phyloP scores from a whole-genome alignment of 1,284 basidiomycete species.

The Microbotryum violaceum region DNA sequence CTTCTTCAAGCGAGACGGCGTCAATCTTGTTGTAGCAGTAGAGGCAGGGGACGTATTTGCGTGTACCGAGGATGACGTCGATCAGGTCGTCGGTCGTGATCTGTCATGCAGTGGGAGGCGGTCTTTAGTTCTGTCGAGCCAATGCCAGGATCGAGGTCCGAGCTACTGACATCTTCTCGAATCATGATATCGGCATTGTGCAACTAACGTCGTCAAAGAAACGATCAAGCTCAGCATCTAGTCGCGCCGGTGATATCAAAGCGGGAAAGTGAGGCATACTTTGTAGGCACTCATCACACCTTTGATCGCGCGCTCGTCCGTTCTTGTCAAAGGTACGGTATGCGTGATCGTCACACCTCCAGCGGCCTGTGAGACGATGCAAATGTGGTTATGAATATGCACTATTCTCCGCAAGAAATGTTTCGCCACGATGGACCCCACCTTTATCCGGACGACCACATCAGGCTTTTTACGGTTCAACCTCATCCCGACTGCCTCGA shows the following conservation, averaged over 20 bases:
- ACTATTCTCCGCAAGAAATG: not conserved
- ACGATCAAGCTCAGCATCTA: constrained; percentile 31
- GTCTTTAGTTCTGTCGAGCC: constrained; percentile 2
- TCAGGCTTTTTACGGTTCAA: constrained; percentile 85
- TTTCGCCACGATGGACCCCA: not conserved
- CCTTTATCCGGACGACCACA: constrained; percentile 43
- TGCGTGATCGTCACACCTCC: constrained; percentile 28
- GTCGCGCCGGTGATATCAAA: not conserved
- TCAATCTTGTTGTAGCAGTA: constrained; percentile 63
- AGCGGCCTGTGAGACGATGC: constrained; percentile 46
- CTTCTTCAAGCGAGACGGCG: constrained; percentile 76
- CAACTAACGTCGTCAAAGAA: constrained; percentile 44
- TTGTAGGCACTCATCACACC: constrained; percentile 37
- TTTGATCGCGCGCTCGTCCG: constrained; percentile 84
- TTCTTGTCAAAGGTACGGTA: constrained; percentile 83
- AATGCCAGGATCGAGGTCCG: not conserved
- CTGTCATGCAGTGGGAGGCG: constrained; percentile 44
- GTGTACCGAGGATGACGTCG: constrained; percentile 81
- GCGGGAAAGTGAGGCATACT: not conserved
- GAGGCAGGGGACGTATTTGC: constrained; percentile 87
- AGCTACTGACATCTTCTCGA: constrained; percentile 70
- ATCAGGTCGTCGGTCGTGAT: constrained; percentile 96
- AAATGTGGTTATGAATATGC: not conserved
- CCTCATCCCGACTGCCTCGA: constrained; percentile 93
- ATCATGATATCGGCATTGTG: constrained; percentile 97